Base-by-base conservation (phyloP, 345 rosid species). In the Cochlearia excelsa region DNA sequence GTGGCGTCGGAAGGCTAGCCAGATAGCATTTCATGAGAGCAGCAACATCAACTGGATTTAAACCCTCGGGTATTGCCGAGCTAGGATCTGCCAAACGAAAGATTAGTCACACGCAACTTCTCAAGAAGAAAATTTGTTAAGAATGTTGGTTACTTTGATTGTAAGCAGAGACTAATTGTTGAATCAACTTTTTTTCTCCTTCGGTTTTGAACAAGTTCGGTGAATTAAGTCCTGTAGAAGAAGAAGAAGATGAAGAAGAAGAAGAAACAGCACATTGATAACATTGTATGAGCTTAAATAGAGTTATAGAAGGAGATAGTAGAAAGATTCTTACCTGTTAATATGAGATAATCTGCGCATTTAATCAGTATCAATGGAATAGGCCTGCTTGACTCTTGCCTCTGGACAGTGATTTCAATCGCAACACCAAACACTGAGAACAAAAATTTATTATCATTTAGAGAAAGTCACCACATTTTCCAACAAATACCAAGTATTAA, bases 1-100 rank as follows among this genome's bases (percentile, higher is more conserved):
- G 74, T 11, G 98, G 95, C 67, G 78, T 84, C 1, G 96, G 95
- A 80, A 92, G 96, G 75, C 98, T 92, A 11, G 96, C 88, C 44
- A 92, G 88, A 71, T 86, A 92, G 70, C 76, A 92, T 67, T 92
- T 92, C 65, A 73, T 57, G 16, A 92, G 79, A 54, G 81, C 84
- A 11, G 98, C 95, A 11, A 83, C 84, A 67, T 84, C 89, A 74
- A 79, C 42, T 51, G 95, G 82, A 74, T 75, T 83, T 59, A 83
- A 45, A 27, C 90, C 87, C 70, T 88, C 98, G 3, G 93, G 95
- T 67, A 88, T 68, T 63, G 85, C 65, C 33, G 89, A 82, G 62
- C 72, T 79, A 39, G 77, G 75, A 72, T 88, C 98, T 92, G 80
- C 27, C 57, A 47, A 63, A 75, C 5, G 72, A 54, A 30, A 46